phyloP scores from a whole-genome alignment of 345 rosid genomes.

The Gossypium arboreum region DNA sequence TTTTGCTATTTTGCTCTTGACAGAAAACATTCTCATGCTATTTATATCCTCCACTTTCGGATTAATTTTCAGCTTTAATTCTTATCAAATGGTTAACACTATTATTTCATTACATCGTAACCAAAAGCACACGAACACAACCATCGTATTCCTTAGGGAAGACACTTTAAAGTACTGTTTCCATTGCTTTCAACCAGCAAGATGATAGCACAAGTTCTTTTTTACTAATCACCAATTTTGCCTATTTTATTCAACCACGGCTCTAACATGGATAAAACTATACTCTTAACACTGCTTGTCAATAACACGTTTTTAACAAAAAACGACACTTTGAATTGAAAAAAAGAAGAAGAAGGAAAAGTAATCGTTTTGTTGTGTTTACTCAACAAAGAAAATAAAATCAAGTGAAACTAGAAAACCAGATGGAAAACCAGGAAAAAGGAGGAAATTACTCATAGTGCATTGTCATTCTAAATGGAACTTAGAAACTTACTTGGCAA shows the following conservation, averaged over 20 bases:
- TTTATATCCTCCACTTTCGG: neutral
- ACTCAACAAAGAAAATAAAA: neutral
- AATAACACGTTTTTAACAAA: neutral
- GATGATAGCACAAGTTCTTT: too few relatives aligned
- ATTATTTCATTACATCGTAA: neutral
- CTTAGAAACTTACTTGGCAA: constrained; percentile 63
- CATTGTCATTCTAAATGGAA: neutral
- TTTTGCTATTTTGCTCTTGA: neutral
- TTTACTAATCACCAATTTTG: too few relatives aligned
- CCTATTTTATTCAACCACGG: neutral
- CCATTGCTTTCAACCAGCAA: neutral
- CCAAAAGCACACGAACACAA: neutral
- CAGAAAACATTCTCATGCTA: neutral
- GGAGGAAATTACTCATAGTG: neutral
- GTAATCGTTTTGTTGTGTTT: constrained; percentile 1
- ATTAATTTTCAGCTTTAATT: neutral
- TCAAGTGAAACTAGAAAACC: neutral
- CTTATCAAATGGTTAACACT: neutral
- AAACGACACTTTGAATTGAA: neutral
- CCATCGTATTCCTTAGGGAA: too few relatives aligned
- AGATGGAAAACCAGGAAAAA: neutral
- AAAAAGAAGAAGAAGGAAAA: neutral
- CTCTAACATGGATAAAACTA: neutral
- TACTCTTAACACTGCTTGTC: neutral
- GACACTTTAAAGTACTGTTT: neutral